These are phyloP conservation scores for Rhizophora apiculata DNA, from an alignment of 345 rosid species.

Conservation along the genomic window DNA sequence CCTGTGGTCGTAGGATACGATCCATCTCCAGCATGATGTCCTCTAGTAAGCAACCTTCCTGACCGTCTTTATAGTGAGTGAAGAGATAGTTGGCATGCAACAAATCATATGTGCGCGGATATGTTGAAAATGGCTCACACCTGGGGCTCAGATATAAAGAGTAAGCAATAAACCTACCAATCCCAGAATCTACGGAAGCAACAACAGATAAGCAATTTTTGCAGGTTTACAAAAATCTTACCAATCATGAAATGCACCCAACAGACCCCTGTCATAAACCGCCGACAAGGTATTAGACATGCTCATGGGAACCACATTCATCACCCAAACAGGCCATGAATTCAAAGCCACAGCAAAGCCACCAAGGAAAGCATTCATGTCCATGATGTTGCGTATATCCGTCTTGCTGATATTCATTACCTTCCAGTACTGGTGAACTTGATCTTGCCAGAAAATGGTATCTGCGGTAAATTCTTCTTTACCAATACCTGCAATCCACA, in stretches of 20 bases:
- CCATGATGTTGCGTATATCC: slow-evolving; percentile 77
- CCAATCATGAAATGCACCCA: slow-evolving; percentile 91
- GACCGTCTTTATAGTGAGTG: slow-evolving; percentile 47
- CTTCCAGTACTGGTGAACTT: slow-evolving; percentile 62
- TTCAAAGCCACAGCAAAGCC: slow-evolving; percentile 75
- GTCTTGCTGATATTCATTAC: slow-evolving; percentile 51
- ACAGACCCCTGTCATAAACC: slow-evolving; percentile 68
- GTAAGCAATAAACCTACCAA: background rate
- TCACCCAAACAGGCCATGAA: slow-evolving; percentile 76
- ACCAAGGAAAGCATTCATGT: slow-evolving; percentile 80
- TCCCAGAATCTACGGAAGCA: slow-evolving; percentile 4
- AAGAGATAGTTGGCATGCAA: slow-evolving; percentile 72
- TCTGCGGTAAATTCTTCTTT: slow-evolving; percentile 58
- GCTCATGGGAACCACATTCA: slow-evolving; percentile 78
- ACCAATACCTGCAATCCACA: slow-evolving; percentile 49
- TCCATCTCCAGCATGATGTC: slow-evolving; percentile 94
- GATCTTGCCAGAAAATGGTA: slow-evolving; percentile 68
- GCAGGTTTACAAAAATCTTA: slow-evolving; percentile 30
- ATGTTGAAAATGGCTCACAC: slow-evolving; percentile 96
- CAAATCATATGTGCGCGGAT: slow-evolving; percentile 84
- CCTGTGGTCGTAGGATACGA: slow-evolving; percentile 79
- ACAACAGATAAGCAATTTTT: slow-evolving; percentile 7
- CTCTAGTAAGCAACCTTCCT: slow-evolving; percentile 69
- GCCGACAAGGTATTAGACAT: slow-evolving; percentile 69
- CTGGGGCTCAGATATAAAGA: slow-evolving; percentile 30